Evolutionary conservation across 345 rosid genomes (phyloP).

Genomic region (Eucalyptus decipiens): DNA sequence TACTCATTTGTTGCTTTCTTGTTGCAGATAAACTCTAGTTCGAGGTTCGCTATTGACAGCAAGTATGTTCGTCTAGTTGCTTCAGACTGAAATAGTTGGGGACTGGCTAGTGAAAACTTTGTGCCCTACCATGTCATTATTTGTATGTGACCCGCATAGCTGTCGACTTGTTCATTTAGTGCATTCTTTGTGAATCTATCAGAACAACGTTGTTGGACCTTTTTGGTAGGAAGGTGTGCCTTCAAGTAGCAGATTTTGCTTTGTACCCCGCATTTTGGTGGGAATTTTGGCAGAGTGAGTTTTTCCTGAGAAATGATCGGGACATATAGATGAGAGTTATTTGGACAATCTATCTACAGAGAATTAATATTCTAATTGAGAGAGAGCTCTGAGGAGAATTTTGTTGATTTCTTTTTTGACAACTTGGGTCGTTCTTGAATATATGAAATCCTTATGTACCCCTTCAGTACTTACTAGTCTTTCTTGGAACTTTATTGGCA

Average conservation of each 20-base stretch:
- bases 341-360: neutral
- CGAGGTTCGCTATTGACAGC: conserved; percentile 42
- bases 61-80: conserved; percentile 48
- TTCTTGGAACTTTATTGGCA: neutral
- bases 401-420: neutral
- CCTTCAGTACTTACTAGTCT: neutral
- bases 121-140: neutral
- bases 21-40: conserved; percentile 55
- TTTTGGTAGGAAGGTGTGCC: neutral
- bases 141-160: neutral
- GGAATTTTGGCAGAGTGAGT: neutral
- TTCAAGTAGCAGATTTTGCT: neutral
- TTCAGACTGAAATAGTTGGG: conserved; percentile 11
- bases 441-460: neutral
- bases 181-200: neutral
- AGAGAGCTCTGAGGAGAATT: neutral
- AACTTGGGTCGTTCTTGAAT: neutral
- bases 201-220: neutral
- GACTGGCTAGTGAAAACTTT: neutral
- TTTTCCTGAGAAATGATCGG: neutral
- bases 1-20: neutral
- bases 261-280: neutral
- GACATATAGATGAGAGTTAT: neutral
- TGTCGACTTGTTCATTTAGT: neutral
- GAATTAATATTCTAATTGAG: neutral